Conservation (phyloP, 345 rosid species). For the Brassica incana region DNA sequence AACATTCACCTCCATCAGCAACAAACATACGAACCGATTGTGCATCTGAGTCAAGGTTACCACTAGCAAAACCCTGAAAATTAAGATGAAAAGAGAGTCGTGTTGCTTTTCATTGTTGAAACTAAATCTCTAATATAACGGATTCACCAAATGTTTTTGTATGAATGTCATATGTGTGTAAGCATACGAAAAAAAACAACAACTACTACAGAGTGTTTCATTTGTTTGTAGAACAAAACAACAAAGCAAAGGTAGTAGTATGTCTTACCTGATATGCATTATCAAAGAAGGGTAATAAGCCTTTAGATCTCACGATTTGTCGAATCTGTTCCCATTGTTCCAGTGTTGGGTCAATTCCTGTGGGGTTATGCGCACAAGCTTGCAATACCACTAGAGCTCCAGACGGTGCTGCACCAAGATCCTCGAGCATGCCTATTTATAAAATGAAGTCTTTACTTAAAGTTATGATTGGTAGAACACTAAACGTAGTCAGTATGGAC, state of each 20-base stretch:
- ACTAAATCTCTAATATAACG: neutral
- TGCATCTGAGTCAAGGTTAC: conserved; percentile 64
- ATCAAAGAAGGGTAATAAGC: conserved; percentile 85
- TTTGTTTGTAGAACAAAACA: conserved; percentile 3
- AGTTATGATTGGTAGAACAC: neutral
- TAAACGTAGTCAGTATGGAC: neutral
- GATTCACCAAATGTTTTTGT: neutral
- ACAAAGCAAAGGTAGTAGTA: neutral
- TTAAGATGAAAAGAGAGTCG: neutral
- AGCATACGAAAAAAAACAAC: no score
- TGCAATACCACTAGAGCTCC: conserved; percentile 94
- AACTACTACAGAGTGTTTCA: neutral
- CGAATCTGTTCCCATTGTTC: conserved; percentile 93
- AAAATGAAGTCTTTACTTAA: neutral
- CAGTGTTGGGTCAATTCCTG: conserved; percentile 91
- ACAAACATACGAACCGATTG: conserved; percentile 59
- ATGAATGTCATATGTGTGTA: neutral
- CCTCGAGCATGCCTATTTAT: conserved; percentile 70
- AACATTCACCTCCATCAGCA: conserved; percentile 74
- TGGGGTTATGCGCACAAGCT: conserved; percentile 98
- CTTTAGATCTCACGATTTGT: conserved; percentile 68
- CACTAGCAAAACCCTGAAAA: conserved; percentile 71
- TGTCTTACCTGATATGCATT: conserved; percentile 85
- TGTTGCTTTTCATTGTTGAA: neutral
- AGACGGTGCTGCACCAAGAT: conserved; percentile 78